Evolutionary conservation across 495 filamentous ascomycete species (phyloP).

Genomic region (Sphaerosporella brunnea): DNA sequence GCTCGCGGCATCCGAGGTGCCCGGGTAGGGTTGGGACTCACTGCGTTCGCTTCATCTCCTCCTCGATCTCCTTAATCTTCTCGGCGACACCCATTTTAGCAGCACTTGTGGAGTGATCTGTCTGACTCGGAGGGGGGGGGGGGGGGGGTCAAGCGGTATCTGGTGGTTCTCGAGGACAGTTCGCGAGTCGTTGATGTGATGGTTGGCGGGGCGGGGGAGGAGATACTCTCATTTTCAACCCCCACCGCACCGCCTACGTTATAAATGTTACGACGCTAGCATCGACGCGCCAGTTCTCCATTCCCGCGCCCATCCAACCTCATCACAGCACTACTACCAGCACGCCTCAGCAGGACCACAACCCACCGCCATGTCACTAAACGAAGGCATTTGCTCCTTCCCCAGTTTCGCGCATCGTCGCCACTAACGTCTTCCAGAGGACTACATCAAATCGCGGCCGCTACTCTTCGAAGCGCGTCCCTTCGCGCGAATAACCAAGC

Average conservation of each 20-base stretch:
- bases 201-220: too few species aligned
- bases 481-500: conserved; percentile 75
- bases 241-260: too few species aligned
- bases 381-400: background rate
- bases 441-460: conserved; percentile 77
- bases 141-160: background rate
- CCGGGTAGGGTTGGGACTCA: conserved; percentile 7
- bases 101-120: too few species aligned
- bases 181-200: too few species aligned
- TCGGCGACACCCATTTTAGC: conserved; percentile 91
- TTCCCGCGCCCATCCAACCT: too few species aligned
- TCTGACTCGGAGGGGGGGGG: background rate
- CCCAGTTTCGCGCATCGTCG: background rate
- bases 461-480: conserved; percentile 83
- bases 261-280: too few species aligned
- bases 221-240: too few species aligned
- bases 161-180: background rate
- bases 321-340: background rate
- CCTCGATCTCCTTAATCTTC: conserved; percentile 99
- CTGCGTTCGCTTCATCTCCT: conserved; percentile 98
- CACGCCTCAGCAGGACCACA: too few species aligned
- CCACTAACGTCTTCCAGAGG: conserved; percentile 33
- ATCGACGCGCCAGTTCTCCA: too few species aligned
- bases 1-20: conserved; percentile 10
- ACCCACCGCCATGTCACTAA: background rate